Evolutionary conservation across 768 basidiomycete genomes (phyloP), one percentile per base, ranked within the genome.

Genomic region (Pleurotus ostreatus): DNA sequence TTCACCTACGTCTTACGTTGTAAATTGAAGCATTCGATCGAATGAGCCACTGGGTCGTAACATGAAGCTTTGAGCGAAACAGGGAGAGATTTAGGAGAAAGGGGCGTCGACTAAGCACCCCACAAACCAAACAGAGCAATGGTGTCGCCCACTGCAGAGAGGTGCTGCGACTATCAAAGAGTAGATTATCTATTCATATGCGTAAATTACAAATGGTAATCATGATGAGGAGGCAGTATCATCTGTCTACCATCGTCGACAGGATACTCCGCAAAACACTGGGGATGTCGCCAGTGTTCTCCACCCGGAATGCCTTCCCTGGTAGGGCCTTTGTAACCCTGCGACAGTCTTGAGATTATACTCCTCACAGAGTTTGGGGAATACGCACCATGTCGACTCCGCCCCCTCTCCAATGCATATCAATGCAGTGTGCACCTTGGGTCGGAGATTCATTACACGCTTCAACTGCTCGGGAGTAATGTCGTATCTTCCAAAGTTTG

Each of bases 391-490:
- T 11, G 78, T 59, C 20, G 81, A 78, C 60, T 86, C 85, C 3
- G 84, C 83, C 6, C 85, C 83, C 64, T 86, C 85, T 12, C 85
- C 85, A 44, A 88, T 86, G 61, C 85, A 86, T 30, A 88, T 80
- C 23, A 86, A 68, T 0, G 85, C 84, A 4, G 84, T 84, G 57
- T 85, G 79, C 15, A 88, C 85, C 65, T 85, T 88, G 3, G 81
- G 77, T 60, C 85, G 73, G 15, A 75, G 71, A 48, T 76, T 80
- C 82, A 86, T 85, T 0, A 76, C 79, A 16, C 75, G 71, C 11
- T 76, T 78, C 37, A 88, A 65, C 39, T 85, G 79, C 56, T 84
- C 83, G 4, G 79, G 72, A 7, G 81, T 81, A 56, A 88, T 85
- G 49, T 74, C 68, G 63, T 88, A 88, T 40, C 84, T 73, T 20